A percentile compares a stretch with the other conserved stretches of the same genome.
These are phyloP conservation scores for Citrus cavaleriei DNA, from an alignment of 345 rosid species.

Conservation along the genomic window DNA sequence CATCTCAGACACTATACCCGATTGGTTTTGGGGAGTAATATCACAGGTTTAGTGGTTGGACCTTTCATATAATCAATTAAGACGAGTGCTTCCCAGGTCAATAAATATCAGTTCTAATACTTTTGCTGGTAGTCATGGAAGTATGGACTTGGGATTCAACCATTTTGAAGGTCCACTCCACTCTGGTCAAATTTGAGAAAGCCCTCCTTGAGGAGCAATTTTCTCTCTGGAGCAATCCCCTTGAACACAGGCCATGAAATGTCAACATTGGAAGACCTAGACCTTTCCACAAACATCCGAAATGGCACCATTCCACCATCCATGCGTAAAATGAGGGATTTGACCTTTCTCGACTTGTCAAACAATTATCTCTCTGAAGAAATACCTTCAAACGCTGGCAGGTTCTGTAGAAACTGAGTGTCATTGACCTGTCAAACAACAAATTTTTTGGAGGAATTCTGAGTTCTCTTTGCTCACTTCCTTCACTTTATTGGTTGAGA, in stretches of 20 bases:
- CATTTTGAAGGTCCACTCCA: constrained; percentile 17
- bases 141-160: constrained; percentile 15
- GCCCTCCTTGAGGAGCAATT: constrained; percentile 14
- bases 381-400: constrained; percentile 9
- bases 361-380: constrained; percentile 13
- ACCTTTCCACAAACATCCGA: constrained; percentile 20
- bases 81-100: not conserved
- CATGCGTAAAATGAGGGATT: constrained; percentile 2
- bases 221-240: constrained; percentile 16
- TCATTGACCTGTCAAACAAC: constrained; percentile 16
- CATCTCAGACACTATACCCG: constrained; percentile 17
- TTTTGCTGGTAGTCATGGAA: not conserved
- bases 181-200: constrained; percentile 6
- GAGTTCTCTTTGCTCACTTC: not conserved
- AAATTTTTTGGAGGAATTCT: constrained; percentile 23
- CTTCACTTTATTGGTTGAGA: not conserved
- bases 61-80: not conserved
- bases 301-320: constrained; percentile 22
- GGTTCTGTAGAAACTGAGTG: not conserved
- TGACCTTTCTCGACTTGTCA: constrained; percentile 16
- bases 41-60: not conserved
- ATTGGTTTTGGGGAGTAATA: constrained; percentile 24
- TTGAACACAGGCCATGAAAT: not conserved
- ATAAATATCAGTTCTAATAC: not conserved
- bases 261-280: not conserved